Base-by-base conservation (phyloP, 257 asterid genomes). In the Forsythia viridissima region DNA sequence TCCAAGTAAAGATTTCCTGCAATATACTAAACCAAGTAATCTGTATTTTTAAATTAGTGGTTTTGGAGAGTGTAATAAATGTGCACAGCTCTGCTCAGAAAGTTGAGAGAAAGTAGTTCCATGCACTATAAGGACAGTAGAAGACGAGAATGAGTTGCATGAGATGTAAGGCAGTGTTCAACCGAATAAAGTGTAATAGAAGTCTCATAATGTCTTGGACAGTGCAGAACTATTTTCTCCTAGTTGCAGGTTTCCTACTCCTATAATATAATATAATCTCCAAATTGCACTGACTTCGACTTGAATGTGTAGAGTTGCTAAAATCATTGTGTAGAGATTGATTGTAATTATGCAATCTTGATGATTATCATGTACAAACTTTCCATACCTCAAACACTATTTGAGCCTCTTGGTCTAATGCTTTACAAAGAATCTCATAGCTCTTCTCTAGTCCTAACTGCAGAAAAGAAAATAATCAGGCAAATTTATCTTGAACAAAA, bases 401-500 rank as follows among this genome's bases (percentile, higher is more conserved):
- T 83, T 81, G 88, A 74, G 94, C 97, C 80, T 90, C 93, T 71
- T 59, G 55, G 80, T 86, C 86, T 82, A 90, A 89, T 78, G 93
- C 81, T 88, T 91, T 90, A 70, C 90, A 91, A 61, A 90, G 96
- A 86, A 89, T 90, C 89, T 91, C 97, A 80, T 96, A 96, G 85
- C 83, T 93, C 51, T 83, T 86, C 83, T 88, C 82, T 51, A 79
- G 51, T 63, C 92, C 96, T 79, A 89, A 75, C 97, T 89, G 91
- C 86, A 83, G 20, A 76, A 65, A 42, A 67, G 59, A 40, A 18
- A 52, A 55, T 72, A 5, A 83, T 72, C 68, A 52, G 66, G 71
- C 40, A 69, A 8, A 20, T 46, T 70, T 61, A 38, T 46, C 15
- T 48, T n/a, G 63, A 57, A 36, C 20, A 70, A 40, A 30, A 72